These are phyloP conservation scores for Saccharomycopsis lassenensis DNA, from an alignment of 805 yeast genomes.

Conservation along the genomic window DNA sequence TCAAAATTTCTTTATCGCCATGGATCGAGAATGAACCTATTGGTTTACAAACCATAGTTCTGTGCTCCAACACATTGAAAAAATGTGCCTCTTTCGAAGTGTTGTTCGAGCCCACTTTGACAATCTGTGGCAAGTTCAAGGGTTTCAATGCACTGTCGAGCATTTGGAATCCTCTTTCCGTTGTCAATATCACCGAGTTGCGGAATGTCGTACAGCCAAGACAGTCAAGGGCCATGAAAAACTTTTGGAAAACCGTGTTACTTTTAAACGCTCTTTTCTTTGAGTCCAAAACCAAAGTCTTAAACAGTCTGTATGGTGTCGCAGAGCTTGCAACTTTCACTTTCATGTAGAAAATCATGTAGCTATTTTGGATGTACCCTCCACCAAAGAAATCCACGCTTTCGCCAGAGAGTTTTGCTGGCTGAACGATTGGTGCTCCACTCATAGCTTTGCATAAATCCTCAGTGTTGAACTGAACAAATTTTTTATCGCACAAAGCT, in stretches of 20 bases:
- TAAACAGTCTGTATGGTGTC: conserved; percentile 12
- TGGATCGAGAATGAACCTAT: conserved; percentile 9
- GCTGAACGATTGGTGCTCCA: not conserved
- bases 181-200: conserved; percentile 9
- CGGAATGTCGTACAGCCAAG: conserved; percentile 8
- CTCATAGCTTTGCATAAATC: conserved; percentile 11
- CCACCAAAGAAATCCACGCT: conserved; percentile 11
- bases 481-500: conserved; percentile 13
- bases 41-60: conserved; percentile 11
- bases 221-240: conserved; percentile 16
- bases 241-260: conserved; percentile 9
- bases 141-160: conserved; percentile 12
- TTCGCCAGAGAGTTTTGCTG: conserved; percentile 13
- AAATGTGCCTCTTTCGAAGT: conserved; percentile 7
- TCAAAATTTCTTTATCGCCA: conserved; percentile 8
- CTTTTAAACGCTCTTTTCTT: conserved; percentile 9
- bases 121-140: conserved; percentile 7
- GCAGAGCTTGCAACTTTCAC: conserved; percentile 11
- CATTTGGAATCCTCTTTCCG: conserved; percentile 15
- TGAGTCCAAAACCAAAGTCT: conserved; percentile 8
- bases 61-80: conserved; percentile 7
- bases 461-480: conserved; percentile 7
- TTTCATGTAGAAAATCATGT: conserved; percentile 15
- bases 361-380: conserved; percentile 9
- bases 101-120: conserved; percentile 2